Conservation (phyloP, 1,284 basidiomycete genomes). For the Sporisorium sorghi region DNA sequence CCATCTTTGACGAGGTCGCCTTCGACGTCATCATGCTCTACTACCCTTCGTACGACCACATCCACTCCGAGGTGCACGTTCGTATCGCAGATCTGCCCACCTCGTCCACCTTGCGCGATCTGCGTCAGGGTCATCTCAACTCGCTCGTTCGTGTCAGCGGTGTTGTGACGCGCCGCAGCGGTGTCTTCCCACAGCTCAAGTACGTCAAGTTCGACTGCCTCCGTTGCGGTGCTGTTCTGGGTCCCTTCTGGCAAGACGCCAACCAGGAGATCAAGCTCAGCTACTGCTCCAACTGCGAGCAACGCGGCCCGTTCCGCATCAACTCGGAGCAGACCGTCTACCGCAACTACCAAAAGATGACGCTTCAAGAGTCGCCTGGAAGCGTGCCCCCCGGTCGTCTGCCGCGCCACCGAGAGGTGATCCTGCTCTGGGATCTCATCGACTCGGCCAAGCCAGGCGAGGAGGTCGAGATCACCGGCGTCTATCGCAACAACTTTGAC, state of each 20-base stretch:
- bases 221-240: slow-evolving; percentile 84
- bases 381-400: slow-evolving; percentile 96
- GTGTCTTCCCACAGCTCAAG: slow-evolving; percentile 98
- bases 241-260: slow-evolving; percentile 97
- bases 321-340: slow-evolving; percentile 99
- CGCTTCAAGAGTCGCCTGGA: slow-evolving; percentile 97
- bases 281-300: slow-evolving; percentile 87
- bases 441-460: slow-evolving; percentile 98
- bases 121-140: slow-evolving; percentile 91
- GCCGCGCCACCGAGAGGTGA: slow-evolving; percentile 94
- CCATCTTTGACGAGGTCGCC: slow-evolving; percentile 95
- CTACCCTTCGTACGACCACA: slow-evolving; percentile 94
- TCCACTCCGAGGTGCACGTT: slow-evolving; percentile 97
- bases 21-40: slow-evolving; percentile 92
- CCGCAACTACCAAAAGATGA: slow-evolving; percentile 99
- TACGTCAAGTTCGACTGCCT: slow-evolving; percentile 98
- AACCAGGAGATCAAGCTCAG: slow-evolving; percentile 91
- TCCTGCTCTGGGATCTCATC: slow-evolving; percentile 97
- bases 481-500: slow-evolving; percentile 99
- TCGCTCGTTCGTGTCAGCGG: slow-evolving; percentile 94
- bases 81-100: slow-evolving; percentile 94
- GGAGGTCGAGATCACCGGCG: slow-evolving; percentile 90
- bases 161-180: slow-evolving; percentile 95
- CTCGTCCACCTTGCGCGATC: slow-evolving; percentile 87
- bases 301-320: slow-evolving; percentile 92